Base-by-base conservation (phyloP, 2,329 filamentous ascomycete species). In the Scopulariopsis brevicaulis region DNA sequence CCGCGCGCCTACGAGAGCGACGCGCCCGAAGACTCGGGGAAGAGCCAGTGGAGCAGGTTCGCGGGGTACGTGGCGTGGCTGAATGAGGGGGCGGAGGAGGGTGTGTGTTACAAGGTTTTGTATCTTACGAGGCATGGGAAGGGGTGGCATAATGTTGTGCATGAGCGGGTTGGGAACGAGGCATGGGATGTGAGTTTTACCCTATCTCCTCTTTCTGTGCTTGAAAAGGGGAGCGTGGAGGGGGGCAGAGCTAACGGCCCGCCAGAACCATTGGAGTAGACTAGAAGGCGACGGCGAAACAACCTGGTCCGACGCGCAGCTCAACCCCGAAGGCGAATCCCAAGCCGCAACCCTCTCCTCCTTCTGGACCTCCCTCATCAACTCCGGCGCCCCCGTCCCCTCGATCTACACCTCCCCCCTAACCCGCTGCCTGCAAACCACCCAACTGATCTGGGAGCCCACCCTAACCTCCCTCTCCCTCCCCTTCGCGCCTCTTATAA, bases 391-490 rank as follows among this genome's bases (percentile, higher is more conserved):
- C 54, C 77, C 80, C 1, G 64, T 79, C 2, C 82, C 83, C 0
- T 70, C 67, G 0, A 80, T 81, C 64, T 85, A 84, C 69, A 77
- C 77, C 3, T 82, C 77, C 58, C 83, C 84, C 0, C 69, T 85
- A 35, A 75, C 75, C 34, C 77, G 83, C 22, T 85, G 82, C 61
- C 71, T 85, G 4, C 74, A 80, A 59, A 86, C 83, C 5, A 78
- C 78, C 1, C 69, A 71, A 28, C 66, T 80, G 2, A 77, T 78
- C 6, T 85, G 80, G 63, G 63, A 65, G 0, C 72, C 71, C 1
- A 66, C 84, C 7, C 63, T 68, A 57, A 58, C 62, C 14, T 60
- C 62, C 55, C 70, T 58, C 62, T 76, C 46, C 66, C 64, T 62
- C 12, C 70, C 71, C 0, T 82, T 82, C 60, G 69, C 66, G 6